Conservation (phyloP, 2,329 filamentous ascomycete species). For the Fonsecaea pedrosoi region DNA sequence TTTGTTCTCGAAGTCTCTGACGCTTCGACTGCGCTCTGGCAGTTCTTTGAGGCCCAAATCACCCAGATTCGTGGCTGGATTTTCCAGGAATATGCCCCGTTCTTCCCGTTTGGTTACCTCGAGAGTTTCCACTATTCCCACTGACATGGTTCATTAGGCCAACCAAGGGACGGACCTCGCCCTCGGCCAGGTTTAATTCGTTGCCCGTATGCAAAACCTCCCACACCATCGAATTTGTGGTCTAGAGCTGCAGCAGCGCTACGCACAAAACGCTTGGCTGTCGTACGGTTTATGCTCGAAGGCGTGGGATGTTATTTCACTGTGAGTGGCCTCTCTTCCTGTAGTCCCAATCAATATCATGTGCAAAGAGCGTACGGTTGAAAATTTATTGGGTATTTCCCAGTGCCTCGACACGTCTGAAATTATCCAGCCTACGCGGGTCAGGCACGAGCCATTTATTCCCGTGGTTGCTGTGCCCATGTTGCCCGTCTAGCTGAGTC, state of each 20-base stretch:
- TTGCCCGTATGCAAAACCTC: constrained; percentile 14
- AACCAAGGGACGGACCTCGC: constrained; percentile 17
- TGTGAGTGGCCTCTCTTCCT: constrained; percentile 24
- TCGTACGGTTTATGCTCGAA: constrained; percentile 15
- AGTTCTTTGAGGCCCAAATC: constrained; percentile 14
- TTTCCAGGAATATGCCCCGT: constrained; percentile 16
- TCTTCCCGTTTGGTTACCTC: constrained; percentile 17
- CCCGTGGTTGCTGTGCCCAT: not conserved
- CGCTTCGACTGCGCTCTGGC: constrained; percentile 3
- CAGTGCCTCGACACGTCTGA: not conserved
- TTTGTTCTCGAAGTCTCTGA: constrained; percentile 2
- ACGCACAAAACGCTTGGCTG: constrained; percentile 18
- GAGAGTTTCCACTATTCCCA: constrained; percentile 13
- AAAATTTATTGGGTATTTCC: constrained; percentile 1
- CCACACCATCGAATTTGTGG: constrained; percentile 31
- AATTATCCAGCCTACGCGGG: not conserved
- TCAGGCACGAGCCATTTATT: not conserved
- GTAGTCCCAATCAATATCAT: not conserved
- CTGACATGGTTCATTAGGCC: constrained; percentile 17
- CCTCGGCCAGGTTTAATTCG: constrained; percentile 14
- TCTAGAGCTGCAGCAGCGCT: constrained; percentile 20
- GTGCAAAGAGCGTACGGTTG: not conserved
- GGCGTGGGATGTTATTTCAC: constrained; percentile 30
- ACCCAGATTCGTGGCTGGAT: constrained; percentile 9
- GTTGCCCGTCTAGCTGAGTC: not conserved